Percentiles rank a stretch among this genome's conserved stretches.
These are phyloP conservation scores for Camellia oleifera DNA, from an alignment of 179 eudicot species.

Conservation along the genomic window DNA sequence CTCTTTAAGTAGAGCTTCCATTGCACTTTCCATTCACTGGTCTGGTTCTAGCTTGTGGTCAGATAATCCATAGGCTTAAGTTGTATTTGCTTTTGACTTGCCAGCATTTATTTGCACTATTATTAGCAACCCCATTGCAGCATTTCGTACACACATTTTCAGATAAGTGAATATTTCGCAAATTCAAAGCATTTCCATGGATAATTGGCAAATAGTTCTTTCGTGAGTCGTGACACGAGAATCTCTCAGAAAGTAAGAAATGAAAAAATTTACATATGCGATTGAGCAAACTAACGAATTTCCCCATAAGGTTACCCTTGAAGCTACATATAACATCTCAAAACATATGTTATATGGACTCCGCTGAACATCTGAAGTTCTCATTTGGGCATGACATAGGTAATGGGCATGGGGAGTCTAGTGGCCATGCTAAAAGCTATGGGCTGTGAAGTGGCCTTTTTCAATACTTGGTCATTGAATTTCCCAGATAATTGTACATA, in stretches of 20 bases:
- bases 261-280: background rate
- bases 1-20: no score
- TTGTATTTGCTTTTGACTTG: no score
- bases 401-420: background rate
- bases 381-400: background rate
- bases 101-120: no score
- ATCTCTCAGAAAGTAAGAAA: background rate
- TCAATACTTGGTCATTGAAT: no score
- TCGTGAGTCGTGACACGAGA: background rate
- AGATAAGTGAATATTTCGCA: no score
- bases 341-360: background rate
- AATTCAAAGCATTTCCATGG: background rate
- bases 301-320: background rate
- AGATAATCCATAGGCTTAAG: no score
- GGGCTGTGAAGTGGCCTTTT: background rate
- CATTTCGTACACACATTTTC: background rate
- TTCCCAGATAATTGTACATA: no score
- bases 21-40: no score
- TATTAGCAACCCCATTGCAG: no score
- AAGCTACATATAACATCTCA: background rate
- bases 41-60: no score
- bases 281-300: no score
- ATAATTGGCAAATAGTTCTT: background rate
- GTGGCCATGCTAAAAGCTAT: background rate
- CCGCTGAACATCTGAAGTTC: background rate